Conservation (phyloP, 1,139 yeast species). For the Suhomyces panamericanus region DNA sequence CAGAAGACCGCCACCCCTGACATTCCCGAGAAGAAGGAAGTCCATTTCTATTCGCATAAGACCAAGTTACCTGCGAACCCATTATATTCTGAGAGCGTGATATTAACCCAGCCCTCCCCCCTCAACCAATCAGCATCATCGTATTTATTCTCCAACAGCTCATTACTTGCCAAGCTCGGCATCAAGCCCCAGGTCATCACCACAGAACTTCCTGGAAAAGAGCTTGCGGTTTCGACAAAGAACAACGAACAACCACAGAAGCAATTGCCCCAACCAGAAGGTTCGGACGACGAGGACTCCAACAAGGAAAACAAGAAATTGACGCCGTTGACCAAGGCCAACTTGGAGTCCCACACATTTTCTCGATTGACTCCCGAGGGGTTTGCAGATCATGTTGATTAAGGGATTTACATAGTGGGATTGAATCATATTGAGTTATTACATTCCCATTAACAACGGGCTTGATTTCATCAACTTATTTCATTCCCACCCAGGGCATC, state of each 20-base stretch:
- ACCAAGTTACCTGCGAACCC: conserved; percentile 34
- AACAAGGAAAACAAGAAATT: conserved; percentile 20
- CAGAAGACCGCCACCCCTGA: conserved; percentile 3
- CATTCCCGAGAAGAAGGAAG: conserved; percentile 11
- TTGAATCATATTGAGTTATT: too few relatives aligned
- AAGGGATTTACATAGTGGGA: background rate
- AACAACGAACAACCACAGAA: conserved; percentile 7
- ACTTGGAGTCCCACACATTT: conserved; percentile 33
- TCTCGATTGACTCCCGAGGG: conserved; percentile 18
- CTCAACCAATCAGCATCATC: conserved; percentile 30
- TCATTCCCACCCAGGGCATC: too few relatives aligned
- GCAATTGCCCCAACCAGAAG: conserved; percentile 5
- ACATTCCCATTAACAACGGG: too few relatives aligned
- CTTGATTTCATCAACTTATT: too few relatives aligned
- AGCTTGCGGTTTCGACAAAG: conserved; percentile 13
- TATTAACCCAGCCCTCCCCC: conserved; percentile 24
- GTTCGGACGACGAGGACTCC: conserved; percentile 13
- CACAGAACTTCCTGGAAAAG: conserved; percentile 22
- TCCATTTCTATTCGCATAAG: conserved; percentile 28
- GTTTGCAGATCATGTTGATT: conserved; percentile 33
- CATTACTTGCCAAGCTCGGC: conserved; percentile 42
- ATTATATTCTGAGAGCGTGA: conserved; percentile 37
- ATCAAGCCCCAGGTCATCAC: conserved; percentile 47
- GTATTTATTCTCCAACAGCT: conserved; percentile 35
- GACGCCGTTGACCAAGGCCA: conserved; percentile 34